These are phyloP conservation scores for Melampsora occidentalis DNA, from an alignment of 1,284 basidiomycete genomes.

Conservation along the genomic window DNA sequence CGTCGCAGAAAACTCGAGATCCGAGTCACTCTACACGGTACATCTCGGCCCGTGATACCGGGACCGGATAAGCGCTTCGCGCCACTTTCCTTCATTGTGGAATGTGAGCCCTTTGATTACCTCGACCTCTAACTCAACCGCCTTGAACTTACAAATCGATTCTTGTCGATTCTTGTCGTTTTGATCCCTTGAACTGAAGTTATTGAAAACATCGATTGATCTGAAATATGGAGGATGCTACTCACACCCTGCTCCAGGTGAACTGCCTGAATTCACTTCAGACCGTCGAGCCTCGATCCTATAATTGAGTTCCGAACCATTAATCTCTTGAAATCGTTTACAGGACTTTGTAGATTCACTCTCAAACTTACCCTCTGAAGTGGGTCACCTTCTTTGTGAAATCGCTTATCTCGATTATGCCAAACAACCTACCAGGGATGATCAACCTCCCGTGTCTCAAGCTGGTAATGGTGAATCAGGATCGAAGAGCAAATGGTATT, in stretches of 20 bases:
- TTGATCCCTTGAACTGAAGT: too few species aligned
- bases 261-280: neutral
- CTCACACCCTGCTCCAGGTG: slow-evolving; percentile 42
- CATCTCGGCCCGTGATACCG: too few species aligned
- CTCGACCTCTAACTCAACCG: too few species aligned
- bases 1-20: too few species aligned
- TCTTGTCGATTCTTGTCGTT: too few species aligned
- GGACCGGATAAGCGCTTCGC: too few species aligned
- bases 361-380: slow-evolving; percentile 38
- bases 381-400: slow-evolving; percentile 37
- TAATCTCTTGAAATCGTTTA: neutral
- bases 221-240: slow-evolving; percentile 39
- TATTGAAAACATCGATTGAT: too few species aligned
- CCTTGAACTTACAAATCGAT: too few species aligned
- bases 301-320: neutral
- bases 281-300: neutral
- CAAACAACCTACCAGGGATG: slow-evolving; percentile 35
- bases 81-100: too few species aligned
- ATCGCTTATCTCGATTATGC: slow-evolving; percentile 44
- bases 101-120: too few species aligned
- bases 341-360: slow-evolving; percentile 40
- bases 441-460: slow-evolving; percentile 38
- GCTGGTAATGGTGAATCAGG: slow-evolving; percentile 40
- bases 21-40: too few species aligned
- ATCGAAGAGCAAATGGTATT: slow-evolving; percentile 40